A percentile compares a stretch with the other conserved stretches of the same genome.
phyloP scores from a whole-genome alignment of 1,284 basidiomycete species.

The Lentinula novae-zelandiae region DNA sequence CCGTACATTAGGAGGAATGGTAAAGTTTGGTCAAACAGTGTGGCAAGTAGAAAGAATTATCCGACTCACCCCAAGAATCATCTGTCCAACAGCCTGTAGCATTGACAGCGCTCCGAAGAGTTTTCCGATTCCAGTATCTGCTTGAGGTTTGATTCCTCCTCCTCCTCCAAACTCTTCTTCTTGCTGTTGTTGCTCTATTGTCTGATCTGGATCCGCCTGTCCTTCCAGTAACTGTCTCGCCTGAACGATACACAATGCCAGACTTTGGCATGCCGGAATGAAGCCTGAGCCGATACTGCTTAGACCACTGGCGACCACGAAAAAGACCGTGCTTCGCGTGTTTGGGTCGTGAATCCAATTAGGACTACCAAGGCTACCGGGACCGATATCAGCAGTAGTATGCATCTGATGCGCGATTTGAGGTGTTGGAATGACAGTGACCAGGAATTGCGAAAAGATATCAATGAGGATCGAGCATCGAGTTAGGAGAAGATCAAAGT shows the following conservation, averaged over 20 bases:
- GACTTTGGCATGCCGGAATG: conserved; percentile 63
- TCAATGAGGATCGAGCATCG: conserved; percentile 62
- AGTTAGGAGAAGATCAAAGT: conserved; percentile 64
- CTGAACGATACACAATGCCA: conserved; percentile 67
- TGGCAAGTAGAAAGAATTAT: background rate
- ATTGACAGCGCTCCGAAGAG: conserved; percentile 69
- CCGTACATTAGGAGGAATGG: background rate
- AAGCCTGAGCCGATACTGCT: conserved; percentile 59
- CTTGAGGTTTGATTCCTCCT: conserved; percentile 1
- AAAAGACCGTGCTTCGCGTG: conserved; percentile 42
- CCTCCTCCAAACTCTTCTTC: conserved; percentile 8
- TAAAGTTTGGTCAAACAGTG: background rate
- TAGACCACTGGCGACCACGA: conserved; percentile 53
- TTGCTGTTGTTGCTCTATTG: conserved; percentile 15
- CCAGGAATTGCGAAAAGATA: conserved; percentile 56
- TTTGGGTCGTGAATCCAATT: conserved; percentile 4
- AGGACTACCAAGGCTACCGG: background rate
- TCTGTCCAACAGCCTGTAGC: conserved; percentile 60
- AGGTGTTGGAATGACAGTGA: conserved; percentile 50
- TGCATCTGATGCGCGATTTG: conserved; percentile 19
- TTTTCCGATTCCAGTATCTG: conserved; percentile 40
- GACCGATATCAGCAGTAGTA: background rate
- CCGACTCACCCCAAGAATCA: conserved; percentile 61
- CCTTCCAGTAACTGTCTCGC: conserved; percentile 36
- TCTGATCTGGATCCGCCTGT: conserved; percentile 16